Evolutionary conservation across 352 stramenopile species (phyloP).

Genomic region (Phytopythium boreale): DNA sequence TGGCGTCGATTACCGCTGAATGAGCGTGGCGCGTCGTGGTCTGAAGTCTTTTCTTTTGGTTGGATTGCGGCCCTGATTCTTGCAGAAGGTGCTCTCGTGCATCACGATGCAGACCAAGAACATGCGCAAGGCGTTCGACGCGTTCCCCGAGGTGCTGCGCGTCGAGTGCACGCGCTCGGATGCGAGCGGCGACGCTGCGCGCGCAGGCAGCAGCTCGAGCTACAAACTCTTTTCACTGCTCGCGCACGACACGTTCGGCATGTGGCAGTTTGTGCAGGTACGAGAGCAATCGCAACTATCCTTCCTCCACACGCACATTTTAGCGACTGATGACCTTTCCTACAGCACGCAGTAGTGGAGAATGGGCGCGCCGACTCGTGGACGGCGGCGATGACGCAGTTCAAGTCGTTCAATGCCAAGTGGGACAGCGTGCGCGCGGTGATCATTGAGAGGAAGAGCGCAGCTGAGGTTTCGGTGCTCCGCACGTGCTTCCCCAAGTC

Average conservation of each 20-base stretch:
- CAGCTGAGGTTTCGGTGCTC: constrained; percentile 14
- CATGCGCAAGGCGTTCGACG: constrained; percentile 31
- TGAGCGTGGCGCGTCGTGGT: too few species aligned
- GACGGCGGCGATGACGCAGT: constrained; percentile 23
- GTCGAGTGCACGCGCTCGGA: constrained; percentile 12
- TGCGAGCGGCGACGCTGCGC: constrained; percentile 3
- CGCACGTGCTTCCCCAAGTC: constrained; percentile 18
- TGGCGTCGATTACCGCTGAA: background rate
- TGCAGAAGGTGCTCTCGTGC: constrained; percentile 31
- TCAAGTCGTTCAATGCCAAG: constrained; percentile 22
- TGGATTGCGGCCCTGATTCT: too few species aligned
- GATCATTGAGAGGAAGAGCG: constrained; percentile 16
- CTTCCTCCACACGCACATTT: too few species aligned
- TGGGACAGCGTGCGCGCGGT: constrained; percentile 22
- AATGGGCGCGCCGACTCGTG: constrained; percentile 27
- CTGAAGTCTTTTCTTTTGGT: too few species aligned
- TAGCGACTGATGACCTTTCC: background rate
- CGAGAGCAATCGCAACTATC: background rate
- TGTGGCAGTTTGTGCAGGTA: constrained; percentile 28
- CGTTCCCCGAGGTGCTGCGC: constrained; percentile 31
- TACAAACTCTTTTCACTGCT: constrained; percentile 29
- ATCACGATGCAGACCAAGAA: constrained; percentile 36
- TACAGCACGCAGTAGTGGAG: constrained; percentile 34
- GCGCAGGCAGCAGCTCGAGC: constrained; percentile 11
- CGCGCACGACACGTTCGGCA: constrained; percentile 29